Percentiles rank a stretch among this genome's conserved stretches.
Evolutionary conservation across 2,329 filamentous ascomycete genomes (phyloP).

Genomic region (Periconia sp.): DNA sequence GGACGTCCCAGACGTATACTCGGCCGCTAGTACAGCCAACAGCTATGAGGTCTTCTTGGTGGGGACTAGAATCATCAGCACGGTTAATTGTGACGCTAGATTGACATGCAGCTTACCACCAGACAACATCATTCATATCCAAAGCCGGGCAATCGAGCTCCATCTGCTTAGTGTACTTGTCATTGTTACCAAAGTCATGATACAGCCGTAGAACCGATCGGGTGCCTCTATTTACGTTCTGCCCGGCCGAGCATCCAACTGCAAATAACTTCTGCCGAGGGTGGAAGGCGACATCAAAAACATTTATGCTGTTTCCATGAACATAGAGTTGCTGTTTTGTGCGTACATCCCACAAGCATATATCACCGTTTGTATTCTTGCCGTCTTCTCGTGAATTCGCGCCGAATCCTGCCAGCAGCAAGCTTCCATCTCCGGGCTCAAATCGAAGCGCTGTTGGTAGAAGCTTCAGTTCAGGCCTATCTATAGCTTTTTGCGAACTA

Average conservation of each 20-base stretch:
- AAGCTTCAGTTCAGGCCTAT: constrained; percentile 34
- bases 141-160: constrained; percentile 63
- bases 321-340: constrained; percentile 47
- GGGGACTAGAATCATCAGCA: constrained; percentile 40
- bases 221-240: constrained; percentile 45
- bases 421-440: constrained; percentile 37
- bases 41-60: constrained; percentile 59
- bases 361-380: constrained; percentile 55
- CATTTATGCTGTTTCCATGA: constrained; percentile 56
- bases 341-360: constrained; percentile 60
- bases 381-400: constrained; percentile 43
- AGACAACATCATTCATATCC: constrained; percentile 67
- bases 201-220: constrained; percentile 62
- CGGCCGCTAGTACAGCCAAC: constrained; percentile 66
- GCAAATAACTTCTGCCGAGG: constrained; percentile 55
- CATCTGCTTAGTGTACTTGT: constrained; percentile 38
- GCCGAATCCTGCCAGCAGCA: constrained; percentile 63
- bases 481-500: constrained; percentile 36
- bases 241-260: constrained; percentile 55
- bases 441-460: constrained; percentile 41
- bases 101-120: constrained; percentile 53
- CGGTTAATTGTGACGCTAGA: too few species aligned
- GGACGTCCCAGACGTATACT: constrained; percentile 67
- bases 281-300: constrained; percentile 67
- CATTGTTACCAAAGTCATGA: constrained; percentile 41